phyloP scores from a whole-genome alignment of 2,329 filamentous ascomycete species.

The Teratosphaeriaceae sp. region DNA sequence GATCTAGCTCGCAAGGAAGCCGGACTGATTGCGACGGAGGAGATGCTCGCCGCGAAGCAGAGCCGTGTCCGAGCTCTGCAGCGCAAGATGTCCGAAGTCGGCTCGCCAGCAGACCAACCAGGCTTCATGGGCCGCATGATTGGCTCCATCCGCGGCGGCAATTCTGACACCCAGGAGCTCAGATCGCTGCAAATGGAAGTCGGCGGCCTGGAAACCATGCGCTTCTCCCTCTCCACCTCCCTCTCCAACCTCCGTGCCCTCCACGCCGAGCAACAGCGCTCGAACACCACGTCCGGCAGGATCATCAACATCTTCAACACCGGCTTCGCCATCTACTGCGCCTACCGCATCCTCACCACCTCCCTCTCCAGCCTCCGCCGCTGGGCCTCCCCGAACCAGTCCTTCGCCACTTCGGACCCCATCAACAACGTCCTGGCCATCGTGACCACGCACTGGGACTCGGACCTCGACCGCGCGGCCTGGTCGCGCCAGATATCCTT shows the following conservation, averaged over 20 bases:
- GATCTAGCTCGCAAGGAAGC: conserved; percentile 72
- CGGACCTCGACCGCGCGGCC: conserved; percentile 69
- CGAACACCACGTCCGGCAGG: conserved; percentile 60
- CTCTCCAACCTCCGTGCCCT: conserved; percentile 58
- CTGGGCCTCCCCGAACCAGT: conserved; percentile 33
- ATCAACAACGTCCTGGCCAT: conserved; percentile 78
- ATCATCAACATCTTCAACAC: conserved; percentile 58
- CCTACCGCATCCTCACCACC: conserved; percentile 74
- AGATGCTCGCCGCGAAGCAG: conserved; percentile 71
- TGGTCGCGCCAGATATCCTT: conserved; percentile 86
- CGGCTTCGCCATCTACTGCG: conserved; percentile 71
- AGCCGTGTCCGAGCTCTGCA: conserved; percentile 65
- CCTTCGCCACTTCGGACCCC: conserved; percentile 67
- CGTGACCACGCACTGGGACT: conserved; percentile 76
- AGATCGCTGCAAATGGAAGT: conserved; percentile 65
- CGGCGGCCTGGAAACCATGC: conserved; percentile 73
- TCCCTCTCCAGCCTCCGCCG: conserved; percentile 61
- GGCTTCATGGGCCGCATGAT: conserved; percentile 70
- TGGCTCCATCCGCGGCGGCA: conserved; percentile 62
- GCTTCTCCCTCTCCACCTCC: conserved; percentile 59
- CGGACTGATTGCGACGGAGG: conserved; percentile 69
- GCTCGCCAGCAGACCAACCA: conserved; percentile 28
- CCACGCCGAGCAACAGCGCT: conserved; percentile 57
- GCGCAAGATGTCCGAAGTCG: conserved; percentile 49
- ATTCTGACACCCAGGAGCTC: conserved; percentile 47